Evolutionary conservation across 1,284 basidiomycete species (phyloP).

Genomic region (Pseudozyma sp.): DNA sequence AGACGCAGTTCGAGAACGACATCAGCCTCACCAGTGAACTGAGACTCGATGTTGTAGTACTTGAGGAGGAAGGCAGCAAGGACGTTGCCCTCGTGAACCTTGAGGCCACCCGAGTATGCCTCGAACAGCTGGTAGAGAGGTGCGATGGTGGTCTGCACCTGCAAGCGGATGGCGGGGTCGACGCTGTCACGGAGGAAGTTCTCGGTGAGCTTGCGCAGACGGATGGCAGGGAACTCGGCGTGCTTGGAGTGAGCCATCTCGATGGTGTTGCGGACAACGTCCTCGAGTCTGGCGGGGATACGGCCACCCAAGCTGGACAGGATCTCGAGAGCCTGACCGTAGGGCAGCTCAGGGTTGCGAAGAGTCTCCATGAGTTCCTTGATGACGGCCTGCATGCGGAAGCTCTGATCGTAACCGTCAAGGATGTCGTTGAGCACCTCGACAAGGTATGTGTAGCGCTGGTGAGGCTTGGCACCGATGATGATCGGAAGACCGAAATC

Average conservation of each 20-base stretch:
- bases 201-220: constrained; percentile 85
- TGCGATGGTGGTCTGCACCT: constrained; percentile 74
- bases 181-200: constrained; percentile 86
- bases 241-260: constrained; percentile 80
- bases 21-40: constrained; percentile 92
- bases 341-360: constrained; percentile 87
- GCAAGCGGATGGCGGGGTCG: constrained; percentile 57
- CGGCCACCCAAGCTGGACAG: constrained; percentile 91
- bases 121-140: constrained; percentile 83
- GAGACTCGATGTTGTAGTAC: constrained; percentile 86
- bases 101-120: constrained; percentile 83
- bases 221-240: constrained; percentile 83
- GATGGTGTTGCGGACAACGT: constrained; percentile 82
- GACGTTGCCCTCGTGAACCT: constrained; percentile 84
- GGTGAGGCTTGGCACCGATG: constrained; percentile 89
- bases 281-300: constrained; percentile 82
- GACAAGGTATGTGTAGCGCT: constrained; percentile 82
- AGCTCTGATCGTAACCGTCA: constrained; percentile 67
- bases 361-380: constrained; percentile 84
- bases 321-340: constrained; percentile 84
- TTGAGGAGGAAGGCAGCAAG: constrained; percentile 79
- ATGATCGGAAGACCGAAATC: constrained; percentile 79
- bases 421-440: constrained; percentile 86
- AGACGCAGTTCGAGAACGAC: constrained; percentile 90
- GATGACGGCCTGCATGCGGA: constrained; percentile 77